Evolutionary conservation across 2,329 filamentous ascomycete species (phyloP).

Genomic region (Sporothrix dimorphospora): DNA sequence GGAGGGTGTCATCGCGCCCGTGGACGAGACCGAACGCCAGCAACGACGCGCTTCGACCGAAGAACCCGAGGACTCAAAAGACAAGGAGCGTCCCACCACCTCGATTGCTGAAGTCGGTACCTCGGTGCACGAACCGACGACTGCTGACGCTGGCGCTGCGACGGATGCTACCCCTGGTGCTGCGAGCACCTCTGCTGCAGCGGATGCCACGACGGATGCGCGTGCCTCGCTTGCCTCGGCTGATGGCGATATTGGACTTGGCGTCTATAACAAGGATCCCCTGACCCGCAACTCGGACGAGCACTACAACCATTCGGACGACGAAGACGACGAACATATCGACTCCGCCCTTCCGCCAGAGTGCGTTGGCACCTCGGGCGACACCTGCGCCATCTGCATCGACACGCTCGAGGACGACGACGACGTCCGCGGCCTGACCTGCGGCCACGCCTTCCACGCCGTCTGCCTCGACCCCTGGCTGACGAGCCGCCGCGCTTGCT

Average conservation of each 20-base stretch:
- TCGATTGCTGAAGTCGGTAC: slow-evolving; percentile 5
- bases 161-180: neutral
- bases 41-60: slow-evolving; percentile 50
- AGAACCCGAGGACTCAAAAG: slow-evolving; percentile 35
- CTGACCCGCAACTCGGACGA: slow-evolving; percentile 34
- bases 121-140: neutral
- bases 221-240: slow-evolving; percentile 21
- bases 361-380: slow-evolving; percentile 77
- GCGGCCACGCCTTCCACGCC: slow-evolving; percentile 97
- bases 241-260: slow-evolving; percentile 29
- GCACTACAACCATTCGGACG: slow-evolving; percentile 52
- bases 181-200: neutral
- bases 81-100: slow-evolving; percentile 17
- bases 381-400: slow-evolving; percentile 95
- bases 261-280: slow-evolving; percentile 35
- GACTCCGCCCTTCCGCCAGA: slow-evolving; percentile 81
- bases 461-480: slow-evolving; percentile 96
- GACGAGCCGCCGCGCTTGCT: slow-evolving; percentile 90
- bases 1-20: slow-evolving; percentile 51
- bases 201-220: neutral
- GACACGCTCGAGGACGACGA: slow-evolving; percentile 94
- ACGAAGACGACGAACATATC: slow-evolving; percentile 70
- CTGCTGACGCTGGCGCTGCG: neutral
- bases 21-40: slow-evolving; percentile 44
- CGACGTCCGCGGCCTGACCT: slow-evolving; percentile 89